phyloP scores from a whole-genome alignment of 805 yeast species.

The Ogataea kodamae region DNA sequence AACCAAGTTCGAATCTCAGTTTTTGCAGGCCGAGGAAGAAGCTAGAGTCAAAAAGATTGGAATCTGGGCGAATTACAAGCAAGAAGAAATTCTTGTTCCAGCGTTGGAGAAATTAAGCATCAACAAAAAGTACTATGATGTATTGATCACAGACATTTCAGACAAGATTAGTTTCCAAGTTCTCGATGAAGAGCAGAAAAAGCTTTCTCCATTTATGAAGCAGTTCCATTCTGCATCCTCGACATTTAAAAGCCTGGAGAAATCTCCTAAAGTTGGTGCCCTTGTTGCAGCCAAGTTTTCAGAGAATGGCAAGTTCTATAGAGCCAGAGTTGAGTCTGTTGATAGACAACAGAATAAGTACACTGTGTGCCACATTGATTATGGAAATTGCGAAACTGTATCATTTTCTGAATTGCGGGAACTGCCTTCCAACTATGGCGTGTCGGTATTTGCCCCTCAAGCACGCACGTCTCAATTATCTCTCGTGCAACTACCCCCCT shows the following conservation, averaged over 20 bases:
- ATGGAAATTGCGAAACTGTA: conserved; percentile 52
- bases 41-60: conserved; percentile 59
- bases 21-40: conserved; percentile 56
- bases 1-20: conserved; percentile 51
- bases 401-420: conserved; percentile 43
- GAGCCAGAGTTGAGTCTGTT: conserved; percentile 50
- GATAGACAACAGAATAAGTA: conserved; percentile 43
- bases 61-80: conserved; percentile 62
- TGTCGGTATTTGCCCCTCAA: conserved; percentile 43
- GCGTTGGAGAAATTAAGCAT: conserved; percentile 25
- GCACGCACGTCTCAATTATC: conserved; percentile 55
- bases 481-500: conserved; percentile 55
- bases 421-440: conserved; percentile 49
- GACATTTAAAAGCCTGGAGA: conserved; percentile 35
- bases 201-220: conserved; percentile 44
- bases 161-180: conserved; percentile 43
- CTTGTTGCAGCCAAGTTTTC: conserved; percentile 51
- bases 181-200: conserved; percentile 36
- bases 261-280: conserved; percentile 50
- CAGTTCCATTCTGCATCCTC: conserved; percentile 39
- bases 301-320: conserved; percentile 52
- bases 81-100: conserved; percentile 32
- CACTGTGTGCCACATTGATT: conserved; percentile 58
- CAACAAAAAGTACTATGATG: conserved; percentile 43
- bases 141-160: conserved; percentile 49